Conservation (phyloP, 495 filamentous ascomycete genomes). For the Penicillium angulare region DNA sequence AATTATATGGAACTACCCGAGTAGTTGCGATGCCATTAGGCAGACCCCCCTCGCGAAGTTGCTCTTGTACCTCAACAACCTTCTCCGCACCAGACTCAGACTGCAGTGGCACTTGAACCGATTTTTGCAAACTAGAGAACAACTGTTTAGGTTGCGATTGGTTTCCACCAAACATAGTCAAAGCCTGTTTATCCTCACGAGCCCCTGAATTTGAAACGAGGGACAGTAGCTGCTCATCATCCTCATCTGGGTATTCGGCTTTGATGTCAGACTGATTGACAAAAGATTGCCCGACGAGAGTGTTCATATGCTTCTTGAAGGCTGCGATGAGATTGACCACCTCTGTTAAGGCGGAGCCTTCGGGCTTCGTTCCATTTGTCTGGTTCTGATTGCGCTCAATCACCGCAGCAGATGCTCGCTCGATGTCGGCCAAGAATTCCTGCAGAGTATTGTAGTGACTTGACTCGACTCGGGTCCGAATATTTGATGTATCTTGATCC, state of each 20-base stretch:
- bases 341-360: slow-evolving; percentile 37
- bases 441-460: slow-evolving; percentile 46
- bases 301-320: slow-evolving; percentile 51
- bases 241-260: slow-evolving; percentile 39
- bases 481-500: slow-evolving; percentile 36
- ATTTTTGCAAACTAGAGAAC: slow-evolving; percentile 75
- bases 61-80: slow-evolving; percentile 43
- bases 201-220: slow-evolving; percentile 21
- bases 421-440: slow-evolving; percentile 50
- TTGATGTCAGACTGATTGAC: slow-evolving; percentile 39
- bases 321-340: slow-evolving; percentile 43
- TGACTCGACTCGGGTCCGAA: slow-evolving; percentile 40
- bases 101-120: slow-evolving; percentile 33
- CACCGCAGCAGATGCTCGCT: slow-evolving; percentile 44
- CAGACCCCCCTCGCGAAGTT: slow-evolving; percentile 60
- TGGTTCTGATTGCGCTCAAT: slow-evolving; percentile 45
- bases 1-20: slow-evolving; percentile 59
- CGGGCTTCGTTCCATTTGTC: slow-evolving; percentile 26
- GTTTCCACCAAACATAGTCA: slow-evolving; percentile 58
- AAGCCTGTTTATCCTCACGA: slow-evolving; percentile 54
- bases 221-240: slow-evolving; percentile 30
- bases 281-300: slow-evolving; percentile 42
- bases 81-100: slow-evolving; percentile 43
- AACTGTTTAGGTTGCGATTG: slow-evolving; percentile 64
- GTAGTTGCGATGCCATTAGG: slow-evolving; percentile 74